phyloP scores from a whole-genome alignment of 2,329 filamentous ascomycete genomes.

The Nemania sp. region DNA sequence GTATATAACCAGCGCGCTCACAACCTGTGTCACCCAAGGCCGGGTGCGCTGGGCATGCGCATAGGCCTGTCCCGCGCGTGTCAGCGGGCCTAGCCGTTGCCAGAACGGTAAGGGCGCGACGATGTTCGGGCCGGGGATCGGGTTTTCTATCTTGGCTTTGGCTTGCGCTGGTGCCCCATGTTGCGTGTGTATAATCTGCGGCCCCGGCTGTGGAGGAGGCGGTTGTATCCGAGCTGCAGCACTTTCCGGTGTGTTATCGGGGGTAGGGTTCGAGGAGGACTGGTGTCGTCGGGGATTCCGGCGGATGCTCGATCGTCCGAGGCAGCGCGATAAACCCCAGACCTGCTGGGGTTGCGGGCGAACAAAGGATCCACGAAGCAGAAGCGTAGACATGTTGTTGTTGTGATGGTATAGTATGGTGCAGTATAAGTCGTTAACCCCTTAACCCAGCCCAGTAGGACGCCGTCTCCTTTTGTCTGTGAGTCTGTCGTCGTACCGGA shows the following conservation, averaged over 20 bases:
- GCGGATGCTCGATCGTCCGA: constrained; percentile 32
- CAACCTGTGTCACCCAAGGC: constrained; percentile 84
- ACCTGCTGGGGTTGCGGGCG: constrained; percentile 37
- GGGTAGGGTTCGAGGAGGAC: constrained; percentile 26
- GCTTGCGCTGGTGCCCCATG: constrained; percentile 28
- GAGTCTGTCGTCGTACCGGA: background rate
- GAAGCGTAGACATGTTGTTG: constrained; percentile 36
- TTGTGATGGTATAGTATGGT: no score
- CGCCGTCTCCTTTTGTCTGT: background rate
- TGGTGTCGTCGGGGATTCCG: constrained; percentile 41
- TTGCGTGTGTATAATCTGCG: background rate
- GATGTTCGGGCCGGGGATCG: constrained; percentile 59
- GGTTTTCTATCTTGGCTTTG: constrained; percentile 39
- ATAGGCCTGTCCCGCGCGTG: constrained; percentile 69
- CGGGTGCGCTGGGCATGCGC: constrained; percentile 75
- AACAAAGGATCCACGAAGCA: constrained; percentile 38
- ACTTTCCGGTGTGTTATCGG: background rate
- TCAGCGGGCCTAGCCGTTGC: constrained; percentile 69
- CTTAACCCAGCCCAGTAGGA: background rate
- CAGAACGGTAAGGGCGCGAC: constrained; percentile 59
- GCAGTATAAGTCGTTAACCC: background rate
- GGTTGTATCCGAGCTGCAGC: constrained; percentile 18
- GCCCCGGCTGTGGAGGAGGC: constrained; percentile 12
- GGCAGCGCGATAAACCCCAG: constrained; percentile 29
- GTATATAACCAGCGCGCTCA: constrained; percentile 81